phyloP scores from a whole-genome alignment of 2,329 filamentous ascomycete genomes.

The Aspergillus latus region DNA sequence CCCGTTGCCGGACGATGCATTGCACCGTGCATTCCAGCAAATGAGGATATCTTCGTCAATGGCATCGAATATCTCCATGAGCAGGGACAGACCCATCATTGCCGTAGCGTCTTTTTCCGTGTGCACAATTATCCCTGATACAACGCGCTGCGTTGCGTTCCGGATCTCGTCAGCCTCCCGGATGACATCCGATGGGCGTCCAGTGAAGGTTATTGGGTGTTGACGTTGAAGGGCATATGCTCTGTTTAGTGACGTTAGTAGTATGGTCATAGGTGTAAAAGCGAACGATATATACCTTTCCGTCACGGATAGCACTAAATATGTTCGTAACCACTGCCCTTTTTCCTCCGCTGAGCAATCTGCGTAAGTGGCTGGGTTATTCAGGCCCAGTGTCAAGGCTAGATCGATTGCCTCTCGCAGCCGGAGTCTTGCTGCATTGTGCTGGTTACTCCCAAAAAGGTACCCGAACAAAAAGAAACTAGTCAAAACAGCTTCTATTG shows the following conservation, averaged over 20 bases:
- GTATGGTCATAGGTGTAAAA: too few species aligned
- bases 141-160: conserved; percentile 9
- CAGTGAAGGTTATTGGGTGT: conserved; percentile 45
- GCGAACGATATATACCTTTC: conserved; percentile 27
- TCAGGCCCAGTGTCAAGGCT: conserved; percentile 42
- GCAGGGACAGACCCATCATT: conserved; percentile 44
- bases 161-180: conserved; percentile 35
- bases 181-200: conserved; percentile 42
- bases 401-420: conserved; percentile 65
- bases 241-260: not conserved
- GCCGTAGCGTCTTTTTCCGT: conserved; percentile 45
- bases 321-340: conserved; percentile 41
- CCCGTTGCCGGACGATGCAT: conserved; percentile 56
- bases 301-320: conserved; percentile 39
- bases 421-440: conserved; percentile 76
- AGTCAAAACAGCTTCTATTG: conserved; percentile 54
- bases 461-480: conserved; percentile 76
- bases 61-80: conserved; percentile 48
- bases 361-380: conserved; percentile 41
- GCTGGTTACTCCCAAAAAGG: conserved; percentile 68
- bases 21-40: conserved; percentile 50
- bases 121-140: conserved; percentile 44
- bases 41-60: conserved; percentile 47
- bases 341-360: conserved; percentile 38
- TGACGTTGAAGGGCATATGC: conserved; percentile 31